Conservation (phyloP, 1,139 yeast genomes). For the Meyerozyma elateridarum region DNA sequence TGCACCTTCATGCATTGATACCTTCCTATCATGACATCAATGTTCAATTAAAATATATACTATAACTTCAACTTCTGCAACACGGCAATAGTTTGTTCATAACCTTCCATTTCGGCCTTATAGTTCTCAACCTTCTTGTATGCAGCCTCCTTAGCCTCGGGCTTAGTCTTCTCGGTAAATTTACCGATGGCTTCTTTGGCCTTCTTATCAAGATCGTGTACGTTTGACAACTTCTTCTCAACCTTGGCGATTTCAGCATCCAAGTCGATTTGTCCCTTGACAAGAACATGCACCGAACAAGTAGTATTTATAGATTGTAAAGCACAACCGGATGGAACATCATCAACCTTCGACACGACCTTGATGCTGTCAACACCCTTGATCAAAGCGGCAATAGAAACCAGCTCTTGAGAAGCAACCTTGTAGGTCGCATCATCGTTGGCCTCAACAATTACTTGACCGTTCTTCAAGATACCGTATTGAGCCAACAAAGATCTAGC, state of each 20-base stretch:
- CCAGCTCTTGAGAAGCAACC: constrained; percentile 66
- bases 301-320: constrained; percentile 75
- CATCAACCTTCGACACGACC: constrained; percentile 49
- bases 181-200: constrained; percentile 51
- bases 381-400: constrained; percentile 82
- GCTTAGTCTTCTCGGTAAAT: constrained; percentile 81
- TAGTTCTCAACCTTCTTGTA: constrained; percentile 62
- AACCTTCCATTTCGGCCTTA: constrained; percentile 83
- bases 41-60: too few species aligned
- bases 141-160: constrained; percentile 76
- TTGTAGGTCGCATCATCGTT: constrained; percentile 41
- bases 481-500: constrained; percentile 91
- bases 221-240: constrained; percentile 61
- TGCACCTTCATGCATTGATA: too few species aligned
- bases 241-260: constrained; percentile 89
- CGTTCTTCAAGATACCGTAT: constrained; percentile 82
- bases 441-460: constrained; percentile 78
- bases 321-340: constrained; percentile 87
- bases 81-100: constrained; percentile 70
- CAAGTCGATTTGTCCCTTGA: constrained; percentile 90
- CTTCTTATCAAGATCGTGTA: constrained; percentile 46
- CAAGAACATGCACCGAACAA: constrained; percentile 83
- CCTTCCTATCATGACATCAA: too few species aligned
- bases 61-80: constrained; percentile 69
- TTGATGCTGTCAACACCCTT: constrained; percentile 78